Evolutionary conservation across 2,329 filamentous ascomycete species (phyloP), one percentile per base, ranked within the genome.

Genomic region (Trichoderma koningii): DNA sequence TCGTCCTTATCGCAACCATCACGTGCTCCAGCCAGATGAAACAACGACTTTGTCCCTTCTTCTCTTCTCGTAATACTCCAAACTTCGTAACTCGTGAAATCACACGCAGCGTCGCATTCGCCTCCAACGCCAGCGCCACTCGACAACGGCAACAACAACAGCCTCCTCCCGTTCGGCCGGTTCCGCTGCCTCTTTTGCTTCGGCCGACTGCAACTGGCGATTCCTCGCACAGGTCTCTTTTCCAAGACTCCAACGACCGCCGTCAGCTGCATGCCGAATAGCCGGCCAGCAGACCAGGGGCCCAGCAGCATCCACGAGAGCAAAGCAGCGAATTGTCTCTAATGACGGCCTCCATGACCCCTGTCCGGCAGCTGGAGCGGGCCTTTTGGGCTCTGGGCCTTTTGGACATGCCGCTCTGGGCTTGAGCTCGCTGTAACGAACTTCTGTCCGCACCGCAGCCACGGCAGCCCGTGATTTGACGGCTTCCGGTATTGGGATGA

Each of bases 391-490:
- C 45, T 15, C 7, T 51, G 30, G 30, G 56, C 42, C 41, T 34
- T 53, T 62, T 52, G 59, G 59, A 62, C 59, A 62, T 62, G 59
- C 59, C 48, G 59, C 48, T 62, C 59, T 62, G 23, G 59, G 59
- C 59, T 34, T 53, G 59, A 62, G 48, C 59, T 52, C 30, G 59
- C 59, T 62, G 59, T 62, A 34, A 53, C 41, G 59, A 62, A 62
- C 59, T 52, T 62, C 50, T 62, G 59, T 38, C 34, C 48, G 2
- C 34, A 34, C 47, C 42, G 57, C 42, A 17, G 42, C 21, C 34
- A 42, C 34, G 34, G 34, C 34, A 38, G 34, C 34, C 12, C 34
- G 34, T 38, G 34, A 38, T 38, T 38, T 38, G 34, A 38, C 34
- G 34, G 34, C 34, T 12, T 14, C 12, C 9, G 7, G 30, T 34